Evolutionary conservation across 1,284 basidiomycete genomes (phyloP).

Genomic region (Puccinia horiana): DNA sequence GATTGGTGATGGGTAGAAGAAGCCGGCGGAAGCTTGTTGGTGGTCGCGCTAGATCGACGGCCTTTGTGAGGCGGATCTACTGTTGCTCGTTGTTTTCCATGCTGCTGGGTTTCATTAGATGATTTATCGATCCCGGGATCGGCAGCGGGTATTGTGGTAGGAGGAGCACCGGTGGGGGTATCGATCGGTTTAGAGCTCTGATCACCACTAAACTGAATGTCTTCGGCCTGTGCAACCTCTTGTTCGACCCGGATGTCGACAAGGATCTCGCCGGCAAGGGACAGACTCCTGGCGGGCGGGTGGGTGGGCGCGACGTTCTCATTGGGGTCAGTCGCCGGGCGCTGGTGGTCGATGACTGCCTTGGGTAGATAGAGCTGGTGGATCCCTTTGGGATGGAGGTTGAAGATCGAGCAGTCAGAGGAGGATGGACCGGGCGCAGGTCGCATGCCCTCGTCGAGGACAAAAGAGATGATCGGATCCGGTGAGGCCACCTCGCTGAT

Average conservation of each 20-base stretch:
- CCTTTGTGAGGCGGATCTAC: background rate
- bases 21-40: background rate
- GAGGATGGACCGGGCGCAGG: conserved; percentile 6
- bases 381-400: conserved; percentile 41
- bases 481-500: conserved; percentile 31
- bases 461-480: conserved; percentile 46
- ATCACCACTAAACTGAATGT: background rate
- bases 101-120: too few species aligned
- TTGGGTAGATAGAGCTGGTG: conserved; percentile 37
- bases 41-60: background rate
- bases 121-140: too few species aligned
- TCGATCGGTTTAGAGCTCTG: background rate
- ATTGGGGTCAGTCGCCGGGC: background rate
- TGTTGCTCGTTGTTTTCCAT: too few species aligned
- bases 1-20: background rate
- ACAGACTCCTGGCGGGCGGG: background rate
- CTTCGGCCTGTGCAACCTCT: background rate
- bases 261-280: conserved; percentile 30
- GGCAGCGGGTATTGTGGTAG: background rate
- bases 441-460: conserved; percentile 27
- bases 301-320: background rate
- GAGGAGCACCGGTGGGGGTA: background rate
- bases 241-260: conserved; percentile 35
- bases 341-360: background rate
- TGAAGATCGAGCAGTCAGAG: conserved; percentile 23